Evolutionary conservation across 2,329 filamentous ascomycete species (phyloP).

Genomic region (Fusarium fujikuroi): DNA sequence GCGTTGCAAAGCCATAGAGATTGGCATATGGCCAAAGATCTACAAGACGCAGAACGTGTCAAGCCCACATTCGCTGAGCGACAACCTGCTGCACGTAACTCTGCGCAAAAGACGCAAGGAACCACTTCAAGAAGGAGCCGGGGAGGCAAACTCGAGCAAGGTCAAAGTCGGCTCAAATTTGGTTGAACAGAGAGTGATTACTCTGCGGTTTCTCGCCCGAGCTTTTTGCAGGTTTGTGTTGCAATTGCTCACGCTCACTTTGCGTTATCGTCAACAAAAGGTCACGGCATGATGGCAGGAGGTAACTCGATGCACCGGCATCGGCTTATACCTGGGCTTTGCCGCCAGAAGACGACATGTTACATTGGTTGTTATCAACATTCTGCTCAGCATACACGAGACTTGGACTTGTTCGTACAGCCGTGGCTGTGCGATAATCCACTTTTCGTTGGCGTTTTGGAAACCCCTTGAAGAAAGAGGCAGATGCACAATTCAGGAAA

Average conservation of each 20-base stretch:
- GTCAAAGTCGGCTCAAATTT: constrained; percentile 71
- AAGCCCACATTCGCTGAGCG: constrained; percentile 56
- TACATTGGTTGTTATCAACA: constrained; percentile 5
- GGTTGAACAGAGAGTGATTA: constrained; percentile 53
- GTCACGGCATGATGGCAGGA: constrained; percentile 1
- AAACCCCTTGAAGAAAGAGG: constrained; percentile 4
- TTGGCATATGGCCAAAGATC: constrained; percentile 92
- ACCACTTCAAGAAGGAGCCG: constrained; percentile 55
- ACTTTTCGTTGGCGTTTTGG: constrained; percentile 8
- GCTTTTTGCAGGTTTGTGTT: not conserved
- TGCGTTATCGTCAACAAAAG: not conserved
- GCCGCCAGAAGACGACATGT: not conserved
- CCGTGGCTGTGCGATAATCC: constrained; percentile 10
- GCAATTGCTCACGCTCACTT: not conserved
- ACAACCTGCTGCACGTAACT: constrained; percentile 47
- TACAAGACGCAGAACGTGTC: constrained; percentile 73
- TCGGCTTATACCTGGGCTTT: not conserved
- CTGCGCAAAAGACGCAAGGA: constrained; percentile 46
- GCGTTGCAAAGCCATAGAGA: constrained; percentile 82
- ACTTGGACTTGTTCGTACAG: constrained; percentile 8
- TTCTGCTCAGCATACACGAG: constrained; percentile 9
- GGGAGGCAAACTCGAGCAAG: constrained; percentile 60
- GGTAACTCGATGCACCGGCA: not conserved
- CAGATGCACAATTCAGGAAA: constrained; percentile 27
- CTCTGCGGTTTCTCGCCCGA: not conserved